Evolutionary conservation across 2,329 filamentous ascomycete species (phyloP).

Genomic region (Diaporthe sp.): DNA sequence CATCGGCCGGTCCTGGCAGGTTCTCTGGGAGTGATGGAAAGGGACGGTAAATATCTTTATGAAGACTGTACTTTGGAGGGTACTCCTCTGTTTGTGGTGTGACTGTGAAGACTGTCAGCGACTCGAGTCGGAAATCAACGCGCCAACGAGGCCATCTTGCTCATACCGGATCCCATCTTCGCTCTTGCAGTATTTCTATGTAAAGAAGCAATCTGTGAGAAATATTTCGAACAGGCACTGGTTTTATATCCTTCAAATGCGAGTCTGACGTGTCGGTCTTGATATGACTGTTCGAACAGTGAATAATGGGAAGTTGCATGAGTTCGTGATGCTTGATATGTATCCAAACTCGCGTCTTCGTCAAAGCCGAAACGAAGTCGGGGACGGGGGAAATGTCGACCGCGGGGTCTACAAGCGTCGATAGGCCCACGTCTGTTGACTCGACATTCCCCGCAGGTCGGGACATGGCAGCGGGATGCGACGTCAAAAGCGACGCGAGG

Average conservation of each 20-base stretch:
- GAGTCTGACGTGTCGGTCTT: background rate
- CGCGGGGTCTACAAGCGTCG: background rate
- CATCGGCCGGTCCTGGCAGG: constrained; percentile 20
- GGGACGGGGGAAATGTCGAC: background rate
- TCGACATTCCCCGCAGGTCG: constrained; percentile 4
- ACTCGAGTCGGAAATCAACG: background rate
- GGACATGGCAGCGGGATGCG: constrained; percentile 10
- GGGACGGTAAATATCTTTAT: constrained; percentile 38
- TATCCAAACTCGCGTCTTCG: background rate
- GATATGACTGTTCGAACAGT: background rate
- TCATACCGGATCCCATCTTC: constrained; percentile 39
- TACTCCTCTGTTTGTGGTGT: constrained; percentile 29
- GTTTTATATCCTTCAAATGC: background rate
- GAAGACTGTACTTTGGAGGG: constrained; percentile 35
- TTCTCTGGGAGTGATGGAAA: constrained; percentile 37
- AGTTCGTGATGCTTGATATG: constrained; percentile 1
- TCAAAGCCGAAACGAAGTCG: background rate
- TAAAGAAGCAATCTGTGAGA: too few relatives aligned
- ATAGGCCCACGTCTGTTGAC: background rate
- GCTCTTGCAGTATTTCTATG: background rate
- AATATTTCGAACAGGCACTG: background rate
- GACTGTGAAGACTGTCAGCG: constrained; percentile 11
- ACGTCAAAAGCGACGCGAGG: background rate
- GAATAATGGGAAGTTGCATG: too few relatives aligned
- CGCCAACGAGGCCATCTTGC: background rate